Conservation (phyloP, 805 yeast species). For the Priceomyces castillae region DNA sequence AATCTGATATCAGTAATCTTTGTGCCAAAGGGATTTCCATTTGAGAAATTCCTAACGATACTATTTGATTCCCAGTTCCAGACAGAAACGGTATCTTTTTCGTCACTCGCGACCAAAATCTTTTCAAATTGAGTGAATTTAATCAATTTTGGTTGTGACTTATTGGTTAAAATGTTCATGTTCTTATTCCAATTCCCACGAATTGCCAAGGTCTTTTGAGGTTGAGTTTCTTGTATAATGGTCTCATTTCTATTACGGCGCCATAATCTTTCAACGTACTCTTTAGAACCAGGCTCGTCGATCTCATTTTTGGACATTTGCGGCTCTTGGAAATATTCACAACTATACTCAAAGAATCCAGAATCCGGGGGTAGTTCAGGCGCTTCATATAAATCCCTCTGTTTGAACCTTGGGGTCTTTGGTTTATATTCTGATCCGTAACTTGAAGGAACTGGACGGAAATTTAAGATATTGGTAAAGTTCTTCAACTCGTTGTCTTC, state of each 20-base stretch:
- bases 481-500: constrained; percentile 41
- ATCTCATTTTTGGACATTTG: constrained; percentile 81
- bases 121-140: constrained; percentile 90
- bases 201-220: constrained; percentile 78
- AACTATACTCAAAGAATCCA: constrained; percentile 68
- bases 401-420: constrained; percentile 52
- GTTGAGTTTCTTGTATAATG: constrained; percentile 85
- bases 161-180: constrained; percentile 58
- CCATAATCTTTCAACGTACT: constrained; percentile 81
- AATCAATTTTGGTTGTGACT: constrained; percentile 75
- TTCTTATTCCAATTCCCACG: constrained; percentile 82
- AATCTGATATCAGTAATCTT: constrained; percentile 83
- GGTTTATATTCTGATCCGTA: constrained; percentile 52
- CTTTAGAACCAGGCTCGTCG: constrained; percentile 91
- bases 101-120: constrained; percentile 75
- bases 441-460: constrained; percentile 33
- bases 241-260: constrained; percentile 84
- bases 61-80: constrained; percentile 79
- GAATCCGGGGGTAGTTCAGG: constrained; percentile 57
- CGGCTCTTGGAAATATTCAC: constrained; percentile 95
- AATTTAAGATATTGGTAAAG: constrained; percentile 34
- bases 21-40: constrained; percentile 84
- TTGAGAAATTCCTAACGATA: constrained; percentile 68
- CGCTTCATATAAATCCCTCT: constrained; percentile 28
- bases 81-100: constrained; percentile 74